Evolutionary conservation across 352 stramenopile genomes (phyloP), one percentile per base, ranked within the genome.

Genomic region (Pythium rhizo-oryzae): DNA sequence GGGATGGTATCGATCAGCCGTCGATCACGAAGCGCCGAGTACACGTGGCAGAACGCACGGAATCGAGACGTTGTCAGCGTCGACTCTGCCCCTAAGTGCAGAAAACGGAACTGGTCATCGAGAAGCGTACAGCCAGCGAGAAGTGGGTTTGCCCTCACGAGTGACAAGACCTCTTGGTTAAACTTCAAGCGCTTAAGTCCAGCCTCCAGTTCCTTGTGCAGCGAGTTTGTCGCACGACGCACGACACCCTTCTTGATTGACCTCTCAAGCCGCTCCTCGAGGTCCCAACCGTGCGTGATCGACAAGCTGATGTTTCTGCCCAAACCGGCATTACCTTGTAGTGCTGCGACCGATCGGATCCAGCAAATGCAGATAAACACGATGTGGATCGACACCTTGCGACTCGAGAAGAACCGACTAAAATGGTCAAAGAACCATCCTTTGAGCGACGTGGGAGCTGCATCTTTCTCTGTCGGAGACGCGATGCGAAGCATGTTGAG

Each of bases 301-400:
- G 56, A 65, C 13, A 77, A 47, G 33, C 66, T 78, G 25, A 79
- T 30, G 18, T 71, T 77, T 7, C 63, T 44, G n/a, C 54, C 62
- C 2, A 81, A 55, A 0, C 62, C 62, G 28, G 33, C 54, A 24
- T 70, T 51, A n/a, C 74, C 74, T 49, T 80, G 69, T 1, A 81
- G 56, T 16, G 68, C 71, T 18, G 65, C 62, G 13, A 75, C 65
- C 2, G 71, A 75, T 24, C 74, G 74, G 8, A 77, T 19, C 72
- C 71, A 81, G 46, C 75, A 79, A 23, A 76, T 72, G 23, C 61
- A 71, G 7, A 69, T 56, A 39, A 81, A 81, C 28, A 72, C 65
- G 16, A 75, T 54, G 1, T 68, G 65, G 7, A 81, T 28, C 47
- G 62, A 70, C 49, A 75, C 64, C 25, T 69, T 44, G 23, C 63